These are phyloP conservation scores for Solanum gandarillasii DNA, from an alignment of 257 asterid genomes.

Conservation along the genomic window DNA sequence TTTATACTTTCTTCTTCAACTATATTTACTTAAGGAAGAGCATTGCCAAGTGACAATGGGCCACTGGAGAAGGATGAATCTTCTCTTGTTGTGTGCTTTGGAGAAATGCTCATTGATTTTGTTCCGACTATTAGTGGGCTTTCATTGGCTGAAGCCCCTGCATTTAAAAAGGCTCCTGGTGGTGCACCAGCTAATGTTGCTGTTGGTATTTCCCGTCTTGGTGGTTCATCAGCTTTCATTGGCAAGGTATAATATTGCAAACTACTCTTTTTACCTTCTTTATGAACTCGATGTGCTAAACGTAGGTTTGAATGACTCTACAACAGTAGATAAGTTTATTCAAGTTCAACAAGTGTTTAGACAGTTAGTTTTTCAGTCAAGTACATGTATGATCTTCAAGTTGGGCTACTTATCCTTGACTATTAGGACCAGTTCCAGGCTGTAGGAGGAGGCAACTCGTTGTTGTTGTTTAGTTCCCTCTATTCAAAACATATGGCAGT, in stretches of 20 bases:
- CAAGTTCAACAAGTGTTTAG: background rate
- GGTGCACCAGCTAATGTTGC: slow-evolving; percentile 99
- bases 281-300: background rate
- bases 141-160: slow-evolving; percentile 87
- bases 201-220: slow-evolving; percentile 96
- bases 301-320: background rate
- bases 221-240: slow-evolving; percentile 89
- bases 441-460: background rate
- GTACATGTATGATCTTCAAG: background rate
- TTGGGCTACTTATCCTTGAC: background rate
- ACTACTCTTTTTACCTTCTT: background rate
- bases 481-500: background rate
- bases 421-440: background rate
- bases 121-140: slow-evolving; percentile 89
- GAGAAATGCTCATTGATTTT: slow-evolving; percentile 97
- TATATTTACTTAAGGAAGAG: slow-evolving; percentile 30
- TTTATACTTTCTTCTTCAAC: background rate
- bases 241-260: slow-evolving; percentile 55
- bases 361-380: background rate
- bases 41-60: slow-evolving; percentile 41
- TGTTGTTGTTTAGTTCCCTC: background rate
- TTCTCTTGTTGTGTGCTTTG: slow-evolving; percentile 84
- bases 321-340: background rate
- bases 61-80: slow-evolving; percentile 41
- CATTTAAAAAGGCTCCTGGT: slow-evolving; percentile 94